These are phyloP conservation scores for Tolypocladium ovalisporum DNA, from an alignment of 2,329 filamentous ascomycete species.

Conservation along the genomic window DNA sequence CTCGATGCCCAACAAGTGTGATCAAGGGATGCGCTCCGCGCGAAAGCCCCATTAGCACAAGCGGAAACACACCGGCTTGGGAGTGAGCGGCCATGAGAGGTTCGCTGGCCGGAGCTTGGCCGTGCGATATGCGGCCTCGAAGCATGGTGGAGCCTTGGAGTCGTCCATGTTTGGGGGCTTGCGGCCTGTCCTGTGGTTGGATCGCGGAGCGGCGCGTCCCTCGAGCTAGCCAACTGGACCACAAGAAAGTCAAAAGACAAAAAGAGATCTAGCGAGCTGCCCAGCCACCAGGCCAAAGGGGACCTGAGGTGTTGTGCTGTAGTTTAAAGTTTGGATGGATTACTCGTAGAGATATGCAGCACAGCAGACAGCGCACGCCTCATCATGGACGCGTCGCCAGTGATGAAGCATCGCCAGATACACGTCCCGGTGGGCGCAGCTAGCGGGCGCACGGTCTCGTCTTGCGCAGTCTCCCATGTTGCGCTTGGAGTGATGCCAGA, in stretches of 20 bases:
- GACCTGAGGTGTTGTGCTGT: too few relatives aligned
- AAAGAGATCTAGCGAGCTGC: background rate
- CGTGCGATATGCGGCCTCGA: constrained; percentile 22
- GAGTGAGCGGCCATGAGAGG: constrained; percentile 7
- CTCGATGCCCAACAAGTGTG: background rate
- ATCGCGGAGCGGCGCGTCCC: constrained; percentile 6
- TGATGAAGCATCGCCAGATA: background rate
- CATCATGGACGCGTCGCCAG: background rate
- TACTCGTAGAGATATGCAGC: too few relatives aligned
- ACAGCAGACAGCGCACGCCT: background rate
- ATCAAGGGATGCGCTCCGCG: constrained; percentile 9
- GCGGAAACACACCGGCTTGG: constrained; percentile 25
- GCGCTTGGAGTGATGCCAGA: background rate
- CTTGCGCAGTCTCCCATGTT: background rate
- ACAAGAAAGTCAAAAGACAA: background rate
- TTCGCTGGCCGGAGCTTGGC: constrained; percentile 7
- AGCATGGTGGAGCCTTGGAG: constrained; percentile 23
- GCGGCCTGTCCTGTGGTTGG: constrained; percentile 12
- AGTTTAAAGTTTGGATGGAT: too few relatives aligned
- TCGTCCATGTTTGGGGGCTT: too few relatives aligned
- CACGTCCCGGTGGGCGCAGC: background rate
- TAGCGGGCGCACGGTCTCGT: background rate
- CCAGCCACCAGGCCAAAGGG: background rate
- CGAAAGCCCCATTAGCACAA: constrained; percentile 1
- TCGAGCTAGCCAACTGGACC: constrained; percentile 5